A percentile compares a stretch with the other conserved stretches of the same genome.
Evolutionary conservation across 1,284 basidiomycete genomes (phyloP).

Genomic region (Boletus mariae): DNA sequence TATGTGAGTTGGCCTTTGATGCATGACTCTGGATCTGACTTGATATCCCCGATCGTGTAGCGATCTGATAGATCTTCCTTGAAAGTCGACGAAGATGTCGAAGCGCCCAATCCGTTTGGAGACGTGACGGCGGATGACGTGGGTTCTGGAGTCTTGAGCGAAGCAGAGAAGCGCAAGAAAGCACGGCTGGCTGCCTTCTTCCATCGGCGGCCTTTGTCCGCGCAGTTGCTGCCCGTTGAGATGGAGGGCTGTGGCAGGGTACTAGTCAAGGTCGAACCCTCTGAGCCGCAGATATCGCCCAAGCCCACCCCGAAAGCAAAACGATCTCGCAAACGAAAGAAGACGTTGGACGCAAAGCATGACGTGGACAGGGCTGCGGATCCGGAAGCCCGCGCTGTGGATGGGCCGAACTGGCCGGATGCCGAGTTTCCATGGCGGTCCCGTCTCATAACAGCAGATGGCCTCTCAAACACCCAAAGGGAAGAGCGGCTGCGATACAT

Average conservation of each 20-base stretch:
- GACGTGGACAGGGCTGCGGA: slow-evolving; percentile 12
- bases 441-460: slow-evolving; percentile 50
- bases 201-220: slow-evolving; percentile 23
- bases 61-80: slow-evolving; percentile 23
- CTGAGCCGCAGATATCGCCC: slow-evolving; percentile 28
- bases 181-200: slow-evolving; percentile 61
- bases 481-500: slow-evolving; percentile 45
- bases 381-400: slow-evolving; percentile 12
- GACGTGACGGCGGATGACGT: slow-evolving; percentile 35
- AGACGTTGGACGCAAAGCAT: slow-evolving; percentile 18
- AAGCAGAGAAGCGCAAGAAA: slow-evolving; percentile 61
- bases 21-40: slow-evolving; percentile 5
- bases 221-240: slow-evolving; percentile 51
- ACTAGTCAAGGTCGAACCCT: slow-evolving; percentile 47
- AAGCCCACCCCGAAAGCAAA: slow-evolving; percentile 35
- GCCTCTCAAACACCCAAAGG: slow-evolving; percentile 48
- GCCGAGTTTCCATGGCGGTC: slow-evolving; percentile 70
- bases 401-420: slow-evolving; percentile 72
- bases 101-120: slow-evolving; percentile 28
- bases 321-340: slow-evolving; percentile 35
- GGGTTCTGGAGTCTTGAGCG: slow-evolving; percentile 39
- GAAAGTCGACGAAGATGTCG: slow-evolving; percentile 18
- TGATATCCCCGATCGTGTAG: slow-evolving; percentile 6
- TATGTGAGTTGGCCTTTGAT: slow-evolving; percentile 46
- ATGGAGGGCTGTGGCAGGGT: slow-evolving; percentile 66